Evolutionary conservation across 2,329 filamentous ascomycete species (phyloP).

Genomic region (Diplocarpon mali): DNA sequence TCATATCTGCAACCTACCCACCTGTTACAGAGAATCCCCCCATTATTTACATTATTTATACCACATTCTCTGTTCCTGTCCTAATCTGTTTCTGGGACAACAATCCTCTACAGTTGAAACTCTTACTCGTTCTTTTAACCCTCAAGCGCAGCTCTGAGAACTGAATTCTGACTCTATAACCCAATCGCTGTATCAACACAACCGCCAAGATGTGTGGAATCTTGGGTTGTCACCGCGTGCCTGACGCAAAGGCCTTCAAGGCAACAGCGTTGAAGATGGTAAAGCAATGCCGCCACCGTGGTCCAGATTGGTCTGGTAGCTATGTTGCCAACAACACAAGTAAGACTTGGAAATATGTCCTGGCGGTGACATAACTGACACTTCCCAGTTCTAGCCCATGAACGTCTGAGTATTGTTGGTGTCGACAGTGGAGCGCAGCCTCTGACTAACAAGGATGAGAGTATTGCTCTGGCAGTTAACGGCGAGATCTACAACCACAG

Average conservation of each 20-base stretch:
- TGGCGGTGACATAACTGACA: slow-evolving; percentile 12
- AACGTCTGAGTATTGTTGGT: slow-evolving; percentile 94
- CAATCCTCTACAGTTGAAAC: too few species aligned
- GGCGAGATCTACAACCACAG: slow-evolving; percentile 99
- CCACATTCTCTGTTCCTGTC: too few species aligned
- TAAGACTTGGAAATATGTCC: slow-evolving; percentile 34
- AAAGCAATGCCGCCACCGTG: slow-evolving; percentile 95
- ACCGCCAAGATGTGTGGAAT: slow-evolving; percentile 18
- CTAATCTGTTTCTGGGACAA: too few species aligned
- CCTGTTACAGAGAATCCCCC: background rate
- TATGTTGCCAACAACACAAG: slow-evolving; percentile 84
- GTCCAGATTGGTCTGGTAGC: slow-evolving; percentile 97
- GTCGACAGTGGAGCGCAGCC: slow-evolving; percentile 91
- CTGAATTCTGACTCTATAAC: background rate
- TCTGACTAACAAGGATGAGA: slow-evolving; percentile 81
- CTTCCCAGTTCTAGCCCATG: slow-evolving; percentile 76
- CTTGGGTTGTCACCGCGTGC: slow-evolving; percentile 88
- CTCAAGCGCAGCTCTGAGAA: too few species aligned
- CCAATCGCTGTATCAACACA: slow-evolving; percentile 3
- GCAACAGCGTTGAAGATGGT: slow-evolving; percentile 84
- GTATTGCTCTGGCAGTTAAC: slow-evolving; percentile 89
- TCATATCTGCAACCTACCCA: slow-evolving; percentile 4
- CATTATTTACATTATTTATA: too few species aligned
- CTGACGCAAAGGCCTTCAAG: slow-evolving; percentile 94
- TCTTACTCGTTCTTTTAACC: too few species aligned